Conservation (phyloP, 148 eudicot species). For the Chenopodium album region DNA sequence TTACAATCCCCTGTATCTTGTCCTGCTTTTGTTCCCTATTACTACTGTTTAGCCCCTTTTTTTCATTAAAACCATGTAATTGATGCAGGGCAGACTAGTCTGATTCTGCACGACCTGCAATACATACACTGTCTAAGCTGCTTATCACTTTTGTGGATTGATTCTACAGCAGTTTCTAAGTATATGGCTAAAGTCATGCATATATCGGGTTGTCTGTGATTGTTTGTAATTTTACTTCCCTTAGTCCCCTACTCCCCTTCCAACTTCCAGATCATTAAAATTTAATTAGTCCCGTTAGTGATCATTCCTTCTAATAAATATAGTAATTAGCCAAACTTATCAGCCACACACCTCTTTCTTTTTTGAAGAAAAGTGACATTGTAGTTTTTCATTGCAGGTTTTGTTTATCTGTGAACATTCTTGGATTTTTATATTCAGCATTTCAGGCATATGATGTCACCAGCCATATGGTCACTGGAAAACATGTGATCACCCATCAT, state of each 20-base stretch:
- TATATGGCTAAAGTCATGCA: not conserved
- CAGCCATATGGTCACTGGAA: slow-evolving; percentile 48
- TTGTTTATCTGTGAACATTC: slow-evolving; percentile 61
- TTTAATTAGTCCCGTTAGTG: not conserved
- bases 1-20: too few relatives aligned
- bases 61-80: too few relatives aligned
- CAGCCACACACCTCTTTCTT: not conserved
- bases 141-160: too few relatives aligned
- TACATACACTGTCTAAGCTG: too few relatives aligned
- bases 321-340: not conserved
- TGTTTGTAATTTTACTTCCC: not conserved
- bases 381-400: slow-evolving; percentile 51
- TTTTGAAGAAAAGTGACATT: slow-evolving; percentile 5
- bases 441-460: slow-evolving; percentile 66
- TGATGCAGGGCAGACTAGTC: too few relatives aligned
- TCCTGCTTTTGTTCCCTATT: too few relatives aligned
- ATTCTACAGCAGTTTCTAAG: not conserved
- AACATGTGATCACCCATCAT: slow-evolving; percentile 47
- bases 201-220: not conserved
- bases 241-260: not conserved
- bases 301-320: not conserved
- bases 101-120: too few relatives aligned
- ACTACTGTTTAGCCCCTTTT: too few relatives aligned
- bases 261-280: not conserved
- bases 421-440: slow-evolving; percentile 71